A percentile compares a stretch with the other conserved stretches of the same genome.
Evolutionary conservation across 2,329 filamentous ascomycete species (phyloP).

Genomic region (Didymella exigua): DNA sequence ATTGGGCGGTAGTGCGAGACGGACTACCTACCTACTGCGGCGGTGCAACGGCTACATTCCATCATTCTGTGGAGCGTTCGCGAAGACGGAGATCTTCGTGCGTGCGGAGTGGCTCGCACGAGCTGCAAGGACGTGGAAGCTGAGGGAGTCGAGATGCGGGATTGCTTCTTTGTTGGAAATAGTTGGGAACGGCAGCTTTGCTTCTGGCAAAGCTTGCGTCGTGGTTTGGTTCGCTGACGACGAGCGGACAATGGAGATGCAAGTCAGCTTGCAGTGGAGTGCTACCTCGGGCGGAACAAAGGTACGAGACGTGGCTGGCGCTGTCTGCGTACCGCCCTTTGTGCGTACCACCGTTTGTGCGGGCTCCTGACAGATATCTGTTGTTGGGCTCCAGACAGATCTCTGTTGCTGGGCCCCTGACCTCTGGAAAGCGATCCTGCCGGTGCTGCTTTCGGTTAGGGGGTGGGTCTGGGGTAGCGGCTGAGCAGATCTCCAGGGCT

Average conservation of each 20-base stretch:
- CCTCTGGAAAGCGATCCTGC: background rate
- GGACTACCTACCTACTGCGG: no score
- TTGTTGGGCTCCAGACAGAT: background rate
- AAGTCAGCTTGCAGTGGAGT: background rate
- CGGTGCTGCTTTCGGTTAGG: conserved; percentile 7
- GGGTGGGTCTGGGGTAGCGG: conserved; percentile 19
- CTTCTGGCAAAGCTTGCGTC: conserved; percentile 3
- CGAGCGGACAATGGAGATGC: background rate
- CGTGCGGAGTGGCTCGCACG: background rate
- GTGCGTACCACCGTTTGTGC: conserved; percentile 1
- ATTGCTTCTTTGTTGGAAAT: conserved; percentile 10
- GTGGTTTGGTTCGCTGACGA: conserved; percentile 3
- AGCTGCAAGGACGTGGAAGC: background rate
- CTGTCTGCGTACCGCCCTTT: background rate
- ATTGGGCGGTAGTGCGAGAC: no score
- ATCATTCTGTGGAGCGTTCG: background rate
- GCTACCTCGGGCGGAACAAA: background rate
- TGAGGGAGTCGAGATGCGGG: background rate
- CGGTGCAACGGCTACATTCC: background rate
- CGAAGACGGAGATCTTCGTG: background rate
- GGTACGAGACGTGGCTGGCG: background rate
- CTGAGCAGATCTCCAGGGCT: conserved; percentile 9
- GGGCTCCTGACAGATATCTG: background rate
- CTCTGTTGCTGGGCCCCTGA: conserved; percentile 1
- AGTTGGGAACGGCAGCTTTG: conserved; percentile 12